Evolutionary conservation across 2,329 filamentous ascomycete species (phyloP), one percentile per base, ranked within the genome.

Genomic region (Davidsoniella australis): DNA sequence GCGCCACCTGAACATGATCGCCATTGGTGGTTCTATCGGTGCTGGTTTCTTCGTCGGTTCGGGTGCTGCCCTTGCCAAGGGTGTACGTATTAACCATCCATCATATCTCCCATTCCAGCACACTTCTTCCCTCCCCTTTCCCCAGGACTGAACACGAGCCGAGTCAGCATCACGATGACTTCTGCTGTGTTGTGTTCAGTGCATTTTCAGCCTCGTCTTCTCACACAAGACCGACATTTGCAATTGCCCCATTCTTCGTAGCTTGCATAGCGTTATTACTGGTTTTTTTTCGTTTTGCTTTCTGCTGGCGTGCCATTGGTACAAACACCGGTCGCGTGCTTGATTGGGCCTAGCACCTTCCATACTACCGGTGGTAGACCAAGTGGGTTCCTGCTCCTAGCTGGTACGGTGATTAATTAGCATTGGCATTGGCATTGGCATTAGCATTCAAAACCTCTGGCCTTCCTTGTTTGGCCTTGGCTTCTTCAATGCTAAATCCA

Each of bases 21-120:
- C 73, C 57, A 75, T 77, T 50, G 73, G 73, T 58, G 74, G 73
- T 52, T 75, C 73, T 29, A 78, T 78, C 50, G 74, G 74, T 60
- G 74, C 74, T 59, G 74, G 74, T 64, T 75, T 78, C 65, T 78
- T 77, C 60, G 74, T 77, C 58, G 73, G 74, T 56, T 75, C 73
- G 36, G 74, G 74, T 56, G 59, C 63, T 55, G 73, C 74, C 43
- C 62, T 77, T n/a, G 58, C 58, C 54, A 67, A 63, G 51, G 74
- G 73, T 63, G 70, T 68, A 63, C 59, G 66, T 63, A 40, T 36
- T 39, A 7, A 51, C 14, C 4, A 5, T 23, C 7, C 12, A 9
- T 12, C 29, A 45, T 45, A 14, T 33, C 20, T 17, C 18, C 16
- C 23, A 16, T 7, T 46, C n/a, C 4, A 9, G 29, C 23, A 23